Conservation (phyloP, 192 early-diverging fungal genomes). For the Thamnidium elegans region DNA sequence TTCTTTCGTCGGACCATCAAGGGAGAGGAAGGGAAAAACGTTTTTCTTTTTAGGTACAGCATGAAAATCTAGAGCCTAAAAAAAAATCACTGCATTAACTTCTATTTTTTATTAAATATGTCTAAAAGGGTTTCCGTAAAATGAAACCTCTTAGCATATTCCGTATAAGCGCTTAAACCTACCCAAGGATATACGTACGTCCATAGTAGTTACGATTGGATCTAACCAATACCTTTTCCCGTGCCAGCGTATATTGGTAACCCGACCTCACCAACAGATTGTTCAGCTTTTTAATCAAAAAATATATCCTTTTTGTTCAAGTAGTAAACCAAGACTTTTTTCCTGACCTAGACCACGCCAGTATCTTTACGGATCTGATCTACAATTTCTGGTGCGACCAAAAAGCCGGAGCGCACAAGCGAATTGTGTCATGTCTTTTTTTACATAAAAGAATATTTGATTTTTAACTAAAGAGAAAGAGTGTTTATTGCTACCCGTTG, state of each 20-base stretch:
- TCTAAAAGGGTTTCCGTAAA: conserved; percentile 1
- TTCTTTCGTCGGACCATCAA: no score
- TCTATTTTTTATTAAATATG: not conserved
- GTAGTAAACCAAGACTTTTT: conserved; percentile 27
- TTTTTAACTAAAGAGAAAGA: no score
- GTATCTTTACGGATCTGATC: conserved; percentile 3
- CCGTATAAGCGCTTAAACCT: conserved; percentile 32
- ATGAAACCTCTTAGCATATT: conserved; percentile 36
- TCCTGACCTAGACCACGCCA: conserved; percentile 19
- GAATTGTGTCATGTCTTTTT: conserved; percentile 29
- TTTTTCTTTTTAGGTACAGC: no score
- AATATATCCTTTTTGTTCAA: conserved; percentile 26
- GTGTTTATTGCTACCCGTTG: conserved; percentile 6
- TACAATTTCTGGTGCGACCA: conserved; percentile 26
- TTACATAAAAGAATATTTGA: not conserved
- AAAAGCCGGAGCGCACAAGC: conserved; percentile 35
- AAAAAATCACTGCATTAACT: no score
- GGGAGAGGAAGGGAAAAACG: no score
- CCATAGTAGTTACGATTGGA: conserved; percentile 14
- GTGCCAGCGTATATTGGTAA: not conserved
- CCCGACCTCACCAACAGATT: conserved; percentile 31
- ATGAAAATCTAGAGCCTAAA: no score
- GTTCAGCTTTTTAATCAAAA: conserved; percentile 22
- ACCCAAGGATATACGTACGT: conserved; percentile 27
- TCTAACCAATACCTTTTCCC: not conserved